Percentiles rank a stretch among this genome's conserved stretches.
Evolutionary conservation across 495 filamentous ascomycete species (phyloP).

Genomic region (Elaphomyces granulatus): DNA sequence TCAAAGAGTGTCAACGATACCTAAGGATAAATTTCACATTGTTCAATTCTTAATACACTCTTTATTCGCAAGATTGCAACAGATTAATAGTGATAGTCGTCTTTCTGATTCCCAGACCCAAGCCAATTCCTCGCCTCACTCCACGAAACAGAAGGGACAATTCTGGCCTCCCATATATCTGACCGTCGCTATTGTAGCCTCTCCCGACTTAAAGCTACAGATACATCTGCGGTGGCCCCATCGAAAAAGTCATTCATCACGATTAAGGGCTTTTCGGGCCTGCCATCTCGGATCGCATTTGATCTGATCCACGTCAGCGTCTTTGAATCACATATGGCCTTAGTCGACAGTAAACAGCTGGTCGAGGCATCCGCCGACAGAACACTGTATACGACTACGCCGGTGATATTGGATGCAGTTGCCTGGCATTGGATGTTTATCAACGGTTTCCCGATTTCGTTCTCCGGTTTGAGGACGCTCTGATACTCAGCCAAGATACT

Average conservation of each 20-base stretch:
- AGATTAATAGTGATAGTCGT: no score
- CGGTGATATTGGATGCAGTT: slow-evolving; percentile 35
- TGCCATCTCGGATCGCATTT: slow-evolving; percentile 23
- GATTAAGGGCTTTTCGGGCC: slow-evolving; percentile 26
- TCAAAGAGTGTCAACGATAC: no score
- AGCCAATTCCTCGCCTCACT: no score
- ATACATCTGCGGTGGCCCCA: slow-evolving; percentile 37
- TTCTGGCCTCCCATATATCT: no score
- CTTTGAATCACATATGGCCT: slow-evolving; percentile 35
- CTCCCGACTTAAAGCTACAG: no score
- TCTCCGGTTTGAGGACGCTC: slow-evolving; percentile 20
- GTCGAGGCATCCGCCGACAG: slow-evolving; percentile 27
- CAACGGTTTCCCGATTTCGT: slow-evolving; percentile 26
- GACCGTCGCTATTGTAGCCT: no score
- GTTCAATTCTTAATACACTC: no score
- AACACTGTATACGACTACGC: slow-evolving; percentile 33
- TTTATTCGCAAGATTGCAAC: no score
- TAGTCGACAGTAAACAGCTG: slow-evolving; percentile 33
- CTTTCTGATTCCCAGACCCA: no score
- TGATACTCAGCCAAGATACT: slow-evolving; percentile 31
- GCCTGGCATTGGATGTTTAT: slow-evolving; percentile 41
- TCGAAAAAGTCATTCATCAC: slow-evolving; percentile 44
- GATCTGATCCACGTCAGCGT: slow-evolving; percentile 34
- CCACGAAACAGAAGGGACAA: no score
- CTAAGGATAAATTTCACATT: no score